phyloP scores from a whole-genome alignment of 169 alveolate species.

The Plasmodium gaboni region DNA sequence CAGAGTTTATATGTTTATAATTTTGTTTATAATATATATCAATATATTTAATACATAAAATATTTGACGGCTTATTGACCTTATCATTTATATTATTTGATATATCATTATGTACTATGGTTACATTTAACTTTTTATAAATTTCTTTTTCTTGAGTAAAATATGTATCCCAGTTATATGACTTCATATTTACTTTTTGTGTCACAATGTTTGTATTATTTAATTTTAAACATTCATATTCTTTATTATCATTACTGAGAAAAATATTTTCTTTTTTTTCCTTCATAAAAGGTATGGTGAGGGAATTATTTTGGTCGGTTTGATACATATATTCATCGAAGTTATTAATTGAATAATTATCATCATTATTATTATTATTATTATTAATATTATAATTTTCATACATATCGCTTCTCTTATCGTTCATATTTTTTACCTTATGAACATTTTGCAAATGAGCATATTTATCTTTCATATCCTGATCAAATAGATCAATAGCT shows the following conservation, averaged over 20 bases:
- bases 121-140: constrained; percentile 34
- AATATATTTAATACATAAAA: constrained; percentile 36
- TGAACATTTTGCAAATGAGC: no score
- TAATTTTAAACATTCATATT: neutral
- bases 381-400: neutral
- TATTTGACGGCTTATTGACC: constrained; percentile 20
- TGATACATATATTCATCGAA: no score
- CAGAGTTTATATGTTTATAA: constrained; percentile 22
- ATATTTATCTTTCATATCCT: no score
- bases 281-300: no score
- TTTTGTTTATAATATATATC: constrained; percentile 33
- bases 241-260: neutral
- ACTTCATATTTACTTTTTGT: neutral
- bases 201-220: neutral
- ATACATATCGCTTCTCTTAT: neutral
- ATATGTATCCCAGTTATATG: constrained; percentile 52
- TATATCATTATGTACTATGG: constrained; percentile 7
- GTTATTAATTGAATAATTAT: no score
- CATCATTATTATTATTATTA: no score
- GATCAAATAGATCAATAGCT: constrained; percentile 62
- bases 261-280: no score
- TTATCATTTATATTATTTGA: neutral
- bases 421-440: no score
- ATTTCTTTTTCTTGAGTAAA: constrained; percentile 48
- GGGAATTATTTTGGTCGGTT: no score